Evolutionary conservation across 257 asterid species (phyloP).

Genomic region (Plantago elongata): DNA sequence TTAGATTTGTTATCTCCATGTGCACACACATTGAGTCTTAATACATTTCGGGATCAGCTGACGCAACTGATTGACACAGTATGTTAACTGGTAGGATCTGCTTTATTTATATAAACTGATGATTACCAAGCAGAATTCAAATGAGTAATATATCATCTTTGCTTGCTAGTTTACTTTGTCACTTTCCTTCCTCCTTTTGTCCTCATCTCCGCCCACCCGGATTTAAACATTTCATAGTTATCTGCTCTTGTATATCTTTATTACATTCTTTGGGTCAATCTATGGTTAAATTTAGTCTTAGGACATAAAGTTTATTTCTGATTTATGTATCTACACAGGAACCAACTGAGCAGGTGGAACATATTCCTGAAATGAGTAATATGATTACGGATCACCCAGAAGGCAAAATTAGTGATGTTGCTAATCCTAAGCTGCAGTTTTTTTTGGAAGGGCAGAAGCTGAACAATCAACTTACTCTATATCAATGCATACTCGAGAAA

Average conservation of each 20-base stretch:
- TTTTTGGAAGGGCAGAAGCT: conserved; percentile 62
- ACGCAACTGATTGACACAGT: conserved; percentile 24
- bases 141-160: background rate
- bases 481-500: conserved; percentile 63
- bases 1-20: too few relatives aligned
- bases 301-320: too few relatives aligned
- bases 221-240: too few relatives aligned
- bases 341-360: conserved; percentile 34
- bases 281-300: too few relatives aligned
- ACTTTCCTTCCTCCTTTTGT: background rate
- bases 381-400: conserved; percentile 27
- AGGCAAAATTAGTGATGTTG: conserved; percentile 32
- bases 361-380: conserved; percentile 27
- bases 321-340: conserved; percentile 30
- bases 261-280: too few relatives aligned
- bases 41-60: conserved; percentile 26
- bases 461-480: conserved; percentile 49
- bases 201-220: too few relatives aligned
- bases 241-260: too few relatives aligned
- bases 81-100: conserved; percentile 29
- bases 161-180: conserved; percentile 3
- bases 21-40: too few relatives aligned
- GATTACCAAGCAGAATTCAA: too few relatives aligned
- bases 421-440: conserved; percentile 48
- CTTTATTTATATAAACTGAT: too few relatives aligned